Evolutionary conservation across 1,284 basidiomycete species (phyloP), one percentile per base, ranked within the genome.

Genomic region (Irpex sp.): DNA sequence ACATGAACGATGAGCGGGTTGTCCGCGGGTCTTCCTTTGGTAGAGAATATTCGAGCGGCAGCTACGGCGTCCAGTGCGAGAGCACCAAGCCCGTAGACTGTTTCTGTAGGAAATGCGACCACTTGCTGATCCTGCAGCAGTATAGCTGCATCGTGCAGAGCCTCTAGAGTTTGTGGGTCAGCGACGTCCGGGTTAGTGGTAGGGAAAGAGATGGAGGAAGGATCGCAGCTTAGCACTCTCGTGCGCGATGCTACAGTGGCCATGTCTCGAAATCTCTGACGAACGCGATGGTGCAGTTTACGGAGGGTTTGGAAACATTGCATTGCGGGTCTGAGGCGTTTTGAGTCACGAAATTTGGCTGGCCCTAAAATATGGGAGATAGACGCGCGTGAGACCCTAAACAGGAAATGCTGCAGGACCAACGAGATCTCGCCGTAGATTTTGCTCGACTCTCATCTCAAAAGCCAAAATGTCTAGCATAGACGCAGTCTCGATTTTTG

Each of bases 1-100:
- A 99, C 87, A 75, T 99, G 97, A 36, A 98, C 93, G 78, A 99
- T 99, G 58, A 99, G 82, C 0, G 97, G 97, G 73, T 99, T 99
- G 75, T 99, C 97, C 3, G 91, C 79, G 1, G 97, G 97, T 54
- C 97, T 82, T 47, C 94, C 92, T 72, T 99, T 99, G 61, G 92
- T 91, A 9, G 82, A 78, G 74, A 96, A 99, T 68, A 99, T 96
- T 64, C 81, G 82, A 1, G 80, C 72, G 3, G 86, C 82, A 7
- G 95, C 94, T 18, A 75, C 69, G 0, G 84, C 68, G 62, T 87
- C 77, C 47, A 96, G 78, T 0, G 96, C 95, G 45, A 90, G 80
- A 0, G 94, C 97, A 21, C 93, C 97, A 4, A 99, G 85, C 1
- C 97, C 97, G 73, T 99, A 99, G 21, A 99, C 97, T 0, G 97